A percentile compares a stretch with the other conserved stretches of the same genome.
Conservation (phyloP, 208 protist species). For the Ichthyophonus hoferi region DNA sequence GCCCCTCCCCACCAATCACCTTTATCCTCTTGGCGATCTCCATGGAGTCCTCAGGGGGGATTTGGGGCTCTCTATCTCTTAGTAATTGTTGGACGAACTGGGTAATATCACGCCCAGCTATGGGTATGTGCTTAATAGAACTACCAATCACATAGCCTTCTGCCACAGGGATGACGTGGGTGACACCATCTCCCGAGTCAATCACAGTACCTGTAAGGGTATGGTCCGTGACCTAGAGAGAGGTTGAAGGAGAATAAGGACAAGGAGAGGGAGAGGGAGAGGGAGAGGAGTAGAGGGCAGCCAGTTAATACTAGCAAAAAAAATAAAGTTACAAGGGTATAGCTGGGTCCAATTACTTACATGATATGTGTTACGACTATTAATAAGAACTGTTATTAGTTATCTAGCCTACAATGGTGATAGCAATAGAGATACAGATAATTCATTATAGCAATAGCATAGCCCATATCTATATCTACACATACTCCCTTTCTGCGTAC, state of each 20-base stretch:
- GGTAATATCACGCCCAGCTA: conserved; percentile 91
- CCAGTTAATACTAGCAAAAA: too few relatives aligned
- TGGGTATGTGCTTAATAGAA: conserved; percentile 88
- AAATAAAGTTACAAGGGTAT: too few relatives aligned
- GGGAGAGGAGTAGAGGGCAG: too few relatives aligned
- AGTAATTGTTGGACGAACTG: conserved; percentile 84
- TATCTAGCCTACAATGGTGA: too few relatives aligned
- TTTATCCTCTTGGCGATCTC: conserved; percentile 86
- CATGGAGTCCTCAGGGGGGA: conserved; percentile 81
- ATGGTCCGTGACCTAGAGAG: conserved; percentile 52
- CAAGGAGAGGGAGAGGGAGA: too few relatives aligned
- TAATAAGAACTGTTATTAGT: too few relatives aligned
- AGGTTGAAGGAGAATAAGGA: too few relatives aligned
- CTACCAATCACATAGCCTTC: conserved; percentile 91
- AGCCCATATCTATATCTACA: too few relatives aligned
- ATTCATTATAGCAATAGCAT: too few relatives aligned
- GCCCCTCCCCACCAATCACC: conserved; percentile 13
- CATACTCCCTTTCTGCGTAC: conserved; percentile 28
- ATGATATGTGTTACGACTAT: too few relatives aligned
- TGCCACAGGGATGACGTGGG: conserved; percentile 90
- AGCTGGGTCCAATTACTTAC: too few relatives aligned
- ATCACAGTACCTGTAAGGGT: conserved; percentile 88
- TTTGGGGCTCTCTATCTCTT: conserved; percentile 72
- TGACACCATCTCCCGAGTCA: conserved; percentile 95
- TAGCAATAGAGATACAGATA: too few relatives aligned